phyloP scores from a whole-genome alignment of 2,329 filamentous ascomycete genomes.

The Aspergillus awamori region DNA sequence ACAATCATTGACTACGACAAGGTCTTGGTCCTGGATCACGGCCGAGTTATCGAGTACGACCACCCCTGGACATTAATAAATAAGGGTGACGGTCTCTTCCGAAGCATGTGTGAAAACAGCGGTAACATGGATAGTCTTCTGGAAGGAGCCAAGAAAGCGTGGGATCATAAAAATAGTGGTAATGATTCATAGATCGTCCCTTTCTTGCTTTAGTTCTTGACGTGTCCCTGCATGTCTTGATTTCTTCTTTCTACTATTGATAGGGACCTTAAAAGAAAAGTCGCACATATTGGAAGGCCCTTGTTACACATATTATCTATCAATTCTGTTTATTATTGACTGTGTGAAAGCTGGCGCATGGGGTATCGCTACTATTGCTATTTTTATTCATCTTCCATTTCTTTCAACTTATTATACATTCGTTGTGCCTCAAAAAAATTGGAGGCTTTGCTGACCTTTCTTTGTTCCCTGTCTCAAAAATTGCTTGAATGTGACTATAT shows the following conservation, averaged over 20 bases:
- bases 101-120: constrained; percentile 69
- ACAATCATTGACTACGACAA: constrained; percentile 99
- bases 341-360: constrained; percentile 6
- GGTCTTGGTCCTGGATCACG: constrained; percentile 90
- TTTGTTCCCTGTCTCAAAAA: neutral
- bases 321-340: neutral
- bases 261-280: neutral
- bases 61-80: constrained; percentile 81
- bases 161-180: constrained; percentile 51
- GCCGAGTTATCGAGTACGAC: constrained; percentile 83
- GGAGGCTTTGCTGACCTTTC: neutral
- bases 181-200: constrained; percentile 43
- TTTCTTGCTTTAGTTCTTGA: constrained; percentile 7
- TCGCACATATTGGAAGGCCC: constrained; percentile 1
- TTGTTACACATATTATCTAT: constrained; percentile 10
- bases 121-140: constrained; percentile 63
- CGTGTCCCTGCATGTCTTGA: neutral
- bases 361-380: neutral
- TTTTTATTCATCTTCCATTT: neutral
- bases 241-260: neutral
- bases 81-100: constrained; percentile 68
- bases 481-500: neutral
- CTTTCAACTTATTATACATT: neutral
- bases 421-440: neutral
- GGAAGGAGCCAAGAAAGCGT: constrained; percentile 57